A percentile compares a stretch with the other conserved stretches of the same genome.
Evolutionary conservation across 345 rosid genomes (phyloP).

Genomic region (Ceriops decandra): DNA sequence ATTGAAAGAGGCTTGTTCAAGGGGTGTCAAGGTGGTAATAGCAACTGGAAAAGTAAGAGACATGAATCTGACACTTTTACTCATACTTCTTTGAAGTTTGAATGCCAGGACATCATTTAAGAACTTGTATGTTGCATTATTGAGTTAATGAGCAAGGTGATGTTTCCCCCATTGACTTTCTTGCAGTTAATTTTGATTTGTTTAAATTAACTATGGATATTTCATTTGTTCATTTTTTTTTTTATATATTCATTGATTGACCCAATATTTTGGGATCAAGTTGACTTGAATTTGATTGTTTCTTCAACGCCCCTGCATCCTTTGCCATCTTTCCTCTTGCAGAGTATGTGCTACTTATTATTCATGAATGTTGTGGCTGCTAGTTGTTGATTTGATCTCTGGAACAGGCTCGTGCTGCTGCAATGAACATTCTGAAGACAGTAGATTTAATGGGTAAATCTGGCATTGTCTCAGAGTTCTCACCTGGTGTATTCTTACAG

Average conservation of each 20-base stretch:
- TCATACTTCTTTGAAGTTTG: slow-evolving; percentile 9
- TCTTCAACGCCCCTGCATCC: background rate
- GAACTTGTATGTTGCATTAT: background rate
- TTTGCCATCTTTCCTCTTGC: background rate
- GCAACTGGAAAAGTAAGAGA: slow-evolving; percentile 86
- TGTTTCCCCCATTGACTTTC: too few relatives aligned
- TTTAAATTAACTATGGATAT: too few relatives aligned
- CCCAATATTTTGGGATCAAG: background rate
- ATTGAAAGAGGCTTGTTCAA: slow-evolving; percentile 73
- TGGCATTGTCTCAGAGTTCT: slow-evolving; percentile 67
- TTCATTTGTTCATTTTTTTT: background rate
- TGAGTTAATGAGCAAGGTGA: too few relatives aligned
- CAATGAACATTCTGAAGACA: slow-evolving; percentile 47
- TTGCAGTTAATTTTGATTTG: too few relatives aligned
- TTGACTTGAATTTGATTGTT: slow-evolving; percentile 1
- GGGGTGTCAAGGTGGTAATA: slow-evolving; percentile 87
- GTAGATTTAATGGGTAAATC: slow-evolving; percentile 71
- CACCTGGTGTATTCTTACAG: slow-evolving; percentile 96
- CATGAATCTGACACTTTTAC: slow-evolving; percentile 2
- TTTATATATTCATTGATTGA: background rate
- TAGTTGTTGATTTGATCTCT: slow-evolving; percentile 23
- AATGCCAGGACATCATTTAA: background rate
- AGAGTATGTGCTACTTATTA: background rate
- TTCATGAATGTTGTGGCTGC: slow-evolving; percentile 16
- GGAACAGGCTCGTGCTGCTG: slow-evolving; percentile 76